These are phyloP conservation scores for Oldenlandia corymbosa DNA, from an alignment of 257 asterid species.

Conservation along the genomic window DNA sequence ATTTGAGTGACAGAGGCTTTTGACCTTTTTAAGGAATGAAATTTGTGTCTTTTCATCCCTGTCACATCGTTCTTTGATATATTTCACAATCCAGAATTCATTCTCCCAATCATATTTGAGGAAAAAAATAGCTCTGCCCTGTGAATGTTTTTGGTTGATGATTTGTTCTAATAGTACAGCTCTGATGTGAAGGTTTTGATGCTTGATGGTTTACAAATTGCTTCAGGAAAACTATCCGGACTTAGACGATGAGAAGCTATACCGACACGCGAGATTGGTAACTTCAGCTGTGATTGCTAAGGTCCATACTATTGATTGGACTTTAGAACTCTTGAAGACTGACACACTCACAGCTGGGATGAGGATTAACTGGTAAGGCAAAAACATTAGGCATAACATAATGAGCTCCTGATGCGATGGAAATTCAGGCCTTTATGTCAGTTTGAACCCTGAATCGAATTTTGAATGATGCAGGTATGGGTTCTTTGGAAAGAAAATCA, in stretches of 20 bases:
- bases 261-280: slow-evolving; percentile 27
- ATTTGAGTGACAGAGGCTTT: not conserved
- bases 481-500: slow-evolving; percentile 28
- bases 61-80: no score
- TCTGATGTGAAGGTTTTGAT: no score
- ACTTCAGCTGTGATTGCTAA: slow-evolving; percentile 33
- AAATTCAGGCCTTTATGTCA: not conserved
- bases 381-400: no score
- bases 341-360: slow-evolving; percentile 28
- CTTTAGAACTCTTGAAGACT: slow-evolving; percentile 28
- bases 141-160: not conserved
- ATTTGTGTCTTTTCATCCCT: no score
- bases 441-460: not conserved
- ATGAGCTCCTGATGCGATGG: not conserved
- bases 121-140: not conserved
- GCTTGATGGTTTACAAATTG: not conserved
- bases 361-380: slow-evolving; percentile 28
- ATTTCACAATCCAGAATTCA: no score
- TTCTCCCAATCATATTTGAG: no score
- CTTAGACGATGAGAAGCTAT: slow-evolving; percentile 28
- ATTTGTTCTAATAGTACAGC: not conserved
- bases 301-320: slow-evolving; percentile 35
- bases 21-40: no score
- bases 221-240: slow-evolving; percentile 8
- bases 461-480: slow-evolving; percentile 23